Evolutionary conservation across 768 basidiomycete genomes (phyloP).

Genomic region (Rhodotorula kratochvilovae): DNA sequence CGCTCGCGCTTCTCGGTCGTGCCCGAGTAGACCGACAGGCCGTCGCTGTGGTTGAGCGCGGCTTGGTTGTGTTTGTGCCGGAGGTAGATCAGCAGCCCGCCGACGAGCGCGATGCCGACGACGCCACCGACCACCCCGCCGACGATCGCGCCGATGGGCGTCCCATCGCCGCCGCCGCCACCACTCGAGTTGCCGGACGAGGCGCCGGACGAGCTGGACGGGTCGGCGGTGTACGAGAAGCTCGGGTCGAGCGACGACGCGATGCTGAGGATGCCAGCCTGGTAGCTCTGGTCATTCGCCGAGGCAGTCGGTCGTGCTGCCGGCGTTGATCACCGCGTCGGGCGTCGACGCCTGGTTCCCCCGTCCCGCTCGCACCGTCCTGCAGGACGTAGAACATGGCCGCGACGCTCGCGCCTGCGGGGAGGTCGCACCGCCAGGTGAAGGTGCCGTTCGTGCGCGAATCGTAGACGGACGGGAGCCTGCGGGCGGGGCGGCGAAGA

Average conservation of each 20-base stretch:
- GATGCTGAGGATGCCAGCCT: background rate
- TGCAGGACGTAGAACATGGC: constrained; percentile 7
- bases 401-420: background rate
- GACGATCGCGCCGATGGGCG: constrained; percentile 12
- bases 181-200: background rate
- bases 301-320: background rate
- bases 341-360: constrained; percentile 7
- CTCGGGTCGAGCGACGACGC: constrained; percentile 9
- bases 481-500: background rate
- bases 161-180: background rate
- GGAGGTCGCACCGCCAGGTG: constrained; percentile 5
- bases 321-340: constrained; percentile 11
- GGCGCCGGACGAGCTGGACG: too few relatives aligned
- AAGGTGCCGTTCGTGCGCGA: constrained; percentile 1
- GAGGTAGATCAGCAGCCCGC: constrained; percentile 14
- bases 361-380: background rate
- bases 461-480: constrained; percentile 3
- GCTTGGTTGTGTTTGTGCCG: constrained; percentile 17
- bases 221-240: background rate
- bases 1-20: constrained; percentile 6
- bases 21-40: constrained; percentile 12
- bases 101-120: constrained; percentile 6
- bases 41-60: background rate
- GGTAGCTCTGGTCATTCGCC: constrained; percentile 2
- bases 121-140: constrained; percentile 23